Evolutionary conservation across 352 stramenopile genomes (phyloP), one percentile per base, ranked within the genome.

Genomic region (Poterioochromonas sp.): DNA sequence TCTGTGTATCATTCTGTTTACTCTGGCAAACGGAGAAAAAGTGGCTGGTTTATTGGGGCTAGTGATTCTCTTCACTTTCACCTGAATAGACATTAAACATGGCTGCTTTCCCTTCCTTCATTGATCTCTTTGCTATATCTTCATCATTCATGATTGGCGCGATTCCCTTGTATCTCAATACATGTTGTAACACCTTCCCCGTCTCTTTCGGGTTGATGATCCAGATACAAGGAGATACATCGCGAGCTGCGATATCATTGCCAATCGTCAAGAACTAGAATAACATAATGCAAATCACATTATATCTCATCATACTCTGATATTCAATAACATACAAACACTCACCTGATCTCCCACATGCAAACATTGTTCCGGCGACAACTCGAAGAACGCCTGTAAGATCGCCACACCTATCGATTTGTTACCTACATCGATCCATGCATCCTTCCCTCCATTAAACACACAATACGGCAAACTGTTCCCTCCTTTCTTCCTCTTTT

Each of bases 381-480:
- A 81, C 18, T 86, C 80, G 20, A 90, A 79, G 53, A 95, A 92
- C 53, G 89, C 87, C 80, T 96, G 88, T 26, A 98, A 84, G 37
- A 93, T n/a, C n/a, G n/a, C n/a, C n/a, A n/a, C n/a, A n/a, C n/a
- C n/a, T n/a, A n/a, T n/a, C n/a, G n/a, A n/a, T 83, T 98, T 98
- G 84, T 97, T 95, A 26, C 94, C 94, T 54, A 97, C 89, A 82
- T 98, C 94, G 18, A 97, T 91, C 91, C 91, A 98, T 51, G 93
- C 91, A 82, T 98, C 94, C 47, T 92, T 91, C 18, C 94, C 94
- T 39, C 94, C 94, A 83, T 98, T 98, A 81, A 97, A 97, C 0
- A 92, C 93, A 80, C 93, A 97, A 80, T 94, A 96, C 11, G 93
- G 93, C 32, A 97, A 84, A 22, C 84, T 87, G 76, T 90, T 83